phyloP scores from a whole-genome alignment of 1,284 basidiomycete genomes.

The Ceratobasidium sp. region DNA sequence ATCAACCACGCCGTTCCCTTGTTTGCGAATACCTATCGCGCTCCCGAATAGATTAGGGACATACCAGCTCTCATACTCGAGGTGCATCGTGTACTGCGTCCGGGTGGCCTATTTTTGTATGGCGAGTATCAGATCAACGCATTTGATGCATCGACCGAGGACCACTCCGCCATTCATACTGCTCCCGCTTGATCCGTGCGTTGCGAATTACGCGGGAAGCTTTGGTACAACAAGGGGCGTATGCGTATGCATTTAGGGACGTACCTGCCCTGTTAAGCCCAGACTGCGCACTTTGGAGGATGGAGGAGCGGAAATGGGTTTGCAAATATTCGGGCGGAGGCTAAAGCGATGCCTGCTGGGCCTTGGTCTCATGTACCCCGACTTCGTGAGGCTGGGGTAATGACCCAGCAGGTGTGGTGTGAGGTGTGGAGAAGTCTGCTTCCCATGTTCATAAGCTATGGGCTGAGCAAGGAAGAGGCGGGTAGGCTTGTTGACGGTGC shows the following conservation, averaged over 20 bases:
- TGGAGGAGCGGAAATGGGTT: slow-evolving; percentile 5
- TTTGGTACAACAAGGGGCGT: slow-evolving; percentile 3
- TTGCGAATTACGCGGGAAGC: slow-evolving; percentile 6
- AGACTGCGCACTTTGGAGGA: not conserved
- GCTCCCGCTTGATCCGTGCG: slow-evolving; percentile 11
- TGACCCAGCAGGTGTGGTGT: slow-evolving; percentile 7
- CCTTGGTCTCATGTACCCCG: slow-evolving; percentile 13
- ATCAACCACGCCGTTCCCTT: too few species aligned
- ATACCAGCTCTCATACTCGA: slow-evolving; percentile 10
- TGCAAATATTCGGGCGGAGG: not conserved
- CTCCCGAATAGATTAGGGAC: slow-evolving; percentile 18
- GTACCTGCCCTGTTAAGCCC: slow-evolving; percentile 9
- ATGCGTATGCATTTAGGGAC: slow-evolving; percentile 20
- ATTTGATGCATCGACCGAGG: slow-evolving; percentile 15
- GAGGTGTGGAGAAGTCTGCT: not conserved
- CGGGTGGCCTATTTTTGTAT: slow-evolving; percentile 17
- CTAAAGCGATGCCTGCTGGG: slow-evolving; percentile 3
- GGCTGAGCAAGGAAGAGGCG: slow-evolving; percentile 6
- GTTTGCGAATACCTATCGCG: not conserved
- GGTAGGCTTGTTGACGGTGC: not conserved
- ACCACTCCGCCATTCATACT: slow-evolving; percentile 1
- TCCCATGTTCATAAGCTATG: slow-evolving; percentile 2
- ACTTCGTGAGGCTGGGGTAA: not conserved
- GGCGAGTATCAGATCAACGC: slow-evolving; percentile 19
- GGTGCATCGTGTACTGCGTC: slow-evolving; percentile 27